Base-by-base conservation (phyloP, 164 flowering plant species). In the Berberis vulgaris region DNA sequence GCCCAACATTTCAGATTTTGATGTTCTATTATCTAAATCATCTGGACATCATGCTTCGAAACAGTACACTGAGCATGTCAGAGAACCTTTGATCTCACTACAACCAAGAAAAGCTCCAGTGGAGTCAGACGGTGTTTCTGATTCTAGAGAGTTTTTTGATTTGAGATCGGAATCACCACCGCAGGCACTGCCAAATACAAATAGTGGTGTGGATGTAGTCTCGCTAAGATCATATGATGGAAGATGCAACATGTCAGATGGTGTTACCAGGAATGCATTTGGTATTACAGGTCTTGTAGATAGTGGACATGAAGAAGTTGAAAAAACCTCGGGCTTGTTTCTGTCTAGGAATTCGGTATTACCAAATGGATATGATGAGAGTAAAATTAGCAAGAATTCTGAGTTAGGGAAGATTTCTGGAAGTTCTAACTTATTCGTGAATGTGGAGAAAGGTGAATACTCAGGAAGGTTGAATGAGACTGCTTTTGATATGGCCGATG, bases 371-470 rank as follows among this genome's bases (percentile, higher is more conserved):
- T 63, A 12, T 44, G 58, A 49, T n/a, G 66, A 62, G 59, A 26
- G 26, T 26, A 26, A 26, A 26, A 26, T 26, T 26, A 26, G 26
- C 26, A 26, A 26, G 26, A 26, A 26, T 26, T 26, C 26, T 26
- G 26, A 26, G 26, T 26, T 26, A 26, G 76, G 63, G 57, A 65
- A 62, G 41, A 49, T 61, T 45, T 69, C 49, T 57, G 69, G 70
- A 43, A 44, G 46, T 65, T 68, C 78, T 49, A 71, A 66, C 12
- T 43, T 67, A 9, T 59, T 73, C 50, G 64, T 75, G 38, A 69
- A 68, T 64, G 68, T 62, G 59, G 78, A 74, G 49, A 70, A 66
- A 49, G 67, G 70, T 26, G 73, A 67, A 44, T 65, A 56, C 45
- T 62, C 66, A 39, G 76, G 74, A 12, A 65, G 71, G 61, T 54